These are phyloP conservation scores for Cenchrus americanus DNA, from an alignment of 176 grass and related monocot species.

Conservation along the genomic window DNA sequence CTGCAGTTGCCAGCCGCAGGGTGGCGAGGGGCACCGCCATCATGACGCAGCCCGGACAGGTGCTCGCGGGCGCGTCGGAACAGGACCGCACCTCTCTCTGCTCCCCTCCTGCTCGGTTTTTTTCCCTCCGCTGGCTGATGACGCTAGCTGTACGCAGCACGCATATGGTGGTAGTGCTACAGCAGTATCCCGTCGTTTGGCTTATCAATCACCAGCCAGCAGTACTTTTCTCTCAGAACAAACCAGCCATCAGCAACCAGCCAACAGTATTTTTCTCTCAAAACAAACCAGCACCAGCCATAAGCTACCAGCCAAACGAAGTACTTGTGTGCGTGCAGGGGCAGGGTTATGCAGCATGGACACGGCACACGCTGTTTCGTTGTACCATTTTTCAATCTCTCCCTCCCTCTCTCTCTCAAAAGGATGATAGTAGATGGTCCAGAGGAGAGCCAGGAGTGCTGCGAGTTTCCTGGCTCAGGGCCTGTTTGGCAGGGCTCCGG, in stretches of 20 bases:
- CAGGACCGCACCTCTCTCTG: background rate
- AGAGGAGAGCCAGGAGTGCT: background rate
- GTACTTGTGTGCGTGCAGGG: background rate
- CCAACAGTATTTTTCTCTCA: too few species aligned
- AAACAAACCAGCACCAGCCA: too few species aligned
- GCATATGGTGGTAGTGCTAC: background rate
- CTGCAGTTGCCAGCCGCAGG: constrained; percentile 28
- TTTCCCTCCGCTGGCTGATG: background rate
- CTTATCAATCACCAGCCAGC: too few species aligned
- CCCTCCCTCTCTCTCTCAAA: background rate
- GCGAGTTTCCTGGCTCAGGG: background rate
- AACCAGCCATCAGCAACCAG: too few species aligned
- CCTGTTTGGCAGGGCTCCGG: too few species aligned
- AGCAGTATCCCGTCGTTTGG: too few species aligned
- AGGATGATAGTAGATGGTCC: background rate
- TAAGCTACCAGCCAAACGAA: too few species aligned
- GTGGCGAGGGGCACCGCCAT: constrained; percentile 26
- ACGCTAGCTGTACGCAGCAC: background rate
- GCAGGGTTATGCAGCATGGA: background rate
- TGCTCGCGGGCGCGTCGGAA: background rate
- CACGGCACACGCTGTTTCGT: background rate
- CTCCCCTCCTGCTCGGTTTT: background rate
- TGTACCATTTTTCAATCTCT: background rate
- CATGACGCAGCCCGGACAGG: constrained; percentile 41
- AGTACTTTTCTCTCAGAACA: too few species aligned